Percentiles rank a stretch among this genome's conserved stretches.
phyloP scores from a whole-genome alignment of 352 stramenopile genomes.

The Phytopythium litorale region DNA sequence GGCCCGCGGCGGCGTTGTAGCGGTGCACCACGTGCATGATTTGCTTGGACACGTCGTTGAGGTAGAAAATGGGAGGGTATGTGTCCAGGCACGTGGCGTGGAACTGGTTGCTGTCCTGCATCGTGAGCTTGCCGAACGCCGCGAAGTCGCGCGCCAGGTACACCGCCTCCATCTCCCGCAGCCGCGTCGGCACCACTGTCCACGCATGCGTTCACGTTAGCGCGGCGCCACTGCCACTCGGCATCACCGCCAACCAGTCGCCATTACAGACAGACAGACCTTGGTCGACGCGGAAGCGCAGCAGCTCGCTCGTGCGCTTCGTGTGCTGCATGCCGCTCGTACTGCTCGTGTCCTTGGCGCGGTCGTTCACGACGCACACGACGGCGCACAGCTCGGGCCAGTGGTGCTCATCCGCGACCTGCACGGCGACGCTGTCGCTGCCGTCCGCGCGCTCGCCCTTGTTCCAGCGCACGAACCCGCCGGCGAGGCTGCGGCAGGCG shows the following conservation, averaged over 20 bases:
- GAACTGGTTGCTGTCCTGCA: conserved; percentile 98
- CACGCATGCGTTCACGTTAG: background rate
- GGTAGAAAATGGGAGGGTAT: conserved; percentile 98
- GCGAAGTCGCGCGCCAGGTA: conserved; percentile 93
- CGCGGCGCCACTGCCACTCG: too few species aligned
- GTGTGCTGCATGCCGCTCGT: conserved; percentile 95
- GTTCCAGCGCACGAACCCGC: conserved; percentile 97
- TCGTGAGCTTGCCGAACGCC: conserved; percentile 95
- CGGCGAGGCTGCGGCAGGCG: conserved; percentile 94
- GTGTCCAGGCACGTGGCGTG: conserved; percentile 98
- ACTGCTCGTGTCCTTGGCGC: conserved; percentile 96
- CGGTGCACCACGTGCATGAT: conserved; percentile 90
- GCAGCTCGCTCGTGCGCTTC: conserved; percentile 91
- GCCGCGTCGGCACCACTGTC: conserved; percentile 76
- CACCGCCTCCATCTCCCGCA: conserved; percentile 88
- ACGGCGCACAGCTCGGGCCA: conserved; percentile 94
- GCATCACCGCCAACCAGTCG: too few species aligned
- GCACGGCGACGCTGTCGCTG: conserved; percentile 56
- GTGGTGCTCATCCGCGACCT: conserved; percentile 85
- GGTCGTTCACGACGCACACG: conserved; percentile 96
- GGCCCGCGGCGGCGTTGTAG: conserved; percentile 86
- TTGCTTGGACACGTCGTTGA: conserved; percentile 91
- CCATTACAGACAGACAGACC: conserved; percentile 6
- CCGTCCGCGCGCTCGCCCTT: conserved; percentile 79
- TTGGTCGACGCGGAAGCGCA: conserved; percentile 79